Evolutionary conservation across 2,329 filamentous ascomycete genomes (phyloP).

Genomic region (Cucurbitaria berberidis): DNA sequence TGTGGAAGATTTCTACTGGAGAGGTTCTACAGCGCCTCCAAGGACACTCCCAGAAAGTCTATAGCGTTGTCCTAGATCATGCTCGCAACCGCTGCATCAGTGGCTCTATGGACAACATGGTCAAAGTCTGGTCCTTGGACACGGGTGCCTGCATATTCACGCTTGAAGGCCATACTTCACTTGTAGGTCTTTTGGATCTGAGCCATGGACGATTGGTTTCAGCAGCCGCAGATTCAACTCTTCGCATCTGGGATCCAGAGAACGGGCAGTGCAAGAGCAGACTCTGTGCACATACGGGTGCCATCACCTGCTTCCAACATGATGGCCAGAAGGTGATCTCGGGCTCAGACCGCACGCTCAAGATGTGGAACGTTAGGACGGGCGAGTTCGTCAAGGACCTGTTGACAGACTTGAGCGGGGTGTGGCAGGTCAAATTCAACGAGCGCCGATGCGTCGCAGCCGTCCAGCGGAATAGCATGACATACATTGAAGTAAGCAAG

Average conservation of each 20-base stretch:
- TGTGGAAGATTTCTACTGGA: conserved; percentile 97
- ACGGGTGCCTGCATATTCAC: conserved; percentile 86
- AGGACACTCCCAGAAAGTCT: conserved; percentile 92
- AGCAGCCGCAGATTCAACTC: conserved; percentile 90
- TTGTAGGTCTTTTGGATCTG: conserved; percentile 90
- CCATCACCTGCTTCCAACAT: conserved; percentile 98
- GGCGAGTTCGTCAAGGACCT: conserved; percentile 93
- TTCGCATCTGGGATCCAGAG: conserved; percentile 97
- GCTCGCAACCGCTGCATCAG: conserved; percentile 94
- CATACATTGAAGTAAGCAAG: conserved; percentile 80
- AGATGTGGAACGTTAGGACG: conserved; percentile 97
- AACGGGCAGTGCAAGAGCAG: conserved; percentile 88
- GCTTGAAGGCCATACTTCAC: conserved; percentile 87
- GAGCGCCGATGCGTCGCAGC: conserved; percentile 93
- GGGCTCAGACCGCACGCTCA: conserved; percentile 91
- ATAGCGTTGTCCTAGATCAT: conserved; percentile 93
- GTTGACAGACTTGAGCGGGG: conserved; percentile 90
- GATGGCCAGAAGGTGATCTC: conserved; percentile 96
- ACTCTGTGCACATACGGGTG: conserved; percentile 90
- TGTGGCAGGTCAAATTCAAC: conserved; percentile 99
- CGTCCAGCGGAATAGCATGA: conserved; percentile 89
- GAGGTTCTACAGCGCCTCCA: conserved; percentile 83
- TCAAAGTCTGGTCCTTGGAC: conserved; percentile 96
- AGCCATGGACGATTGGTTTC: conserved; percentile 90
- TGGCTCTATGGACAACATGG: conserved; percentile 96